Percentiles rank a stretch among this genome's conserved stretches.
phyloP scores from a whole-genome alignment of 345 rosid species.

The Jatropha curcas region DNA sequence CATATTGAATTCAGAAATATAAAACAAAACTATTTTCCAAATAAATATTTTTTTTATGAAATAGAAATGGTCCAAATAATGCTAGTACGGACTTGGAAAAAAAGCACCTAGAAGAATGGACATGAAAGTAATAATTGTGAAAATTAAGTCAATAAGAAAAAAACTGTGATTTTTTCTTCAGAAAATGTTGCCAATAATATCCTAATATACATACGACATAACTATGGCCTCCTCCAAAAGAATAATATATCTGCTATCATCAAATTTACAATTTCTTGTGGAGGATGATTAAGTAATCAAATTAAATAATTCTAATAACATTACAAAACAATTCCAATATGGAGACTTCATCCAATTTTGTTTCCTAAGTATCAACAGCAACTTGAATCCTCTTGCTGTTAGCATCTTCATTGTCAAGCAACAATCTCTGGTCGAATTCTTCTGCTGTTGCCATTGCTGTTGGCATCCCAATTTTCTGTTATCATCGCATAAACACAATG shows the following conservation, averaged over 20 bases:
- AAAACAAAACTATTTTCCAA: too few species aligned
- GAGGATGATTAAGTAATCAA: neutral
- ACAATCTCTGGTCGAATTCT: constrained; percentile 24
- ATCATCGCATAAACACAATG: neutral
- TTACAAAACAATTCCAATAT: neutral
- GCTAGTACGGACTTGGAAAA: too few species aligned
- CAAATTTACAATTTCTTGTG: neutral
- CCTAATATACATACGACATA: neutral
- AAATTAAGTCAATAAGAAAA: too few species aligned
- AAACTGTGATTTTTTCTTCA: too few species aligned
- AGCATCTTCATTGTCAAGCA: constrained; percentile 24
- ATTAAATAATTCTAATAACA: neutral
- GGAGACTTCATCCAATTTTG: neutral
- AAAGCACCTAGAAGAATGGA: too few species aligned
- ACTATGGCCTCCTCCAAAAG: neutral
- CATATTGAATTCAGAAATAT: too few species aligned
- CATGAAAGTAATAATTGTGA: neutral
- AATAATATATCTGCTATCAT: neutral
- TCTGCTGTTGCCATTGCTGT: constrained; percentile 12
- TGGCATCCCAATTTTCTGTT: constrained; percentile 34
- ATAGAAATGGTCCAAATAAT: too few species aligned
- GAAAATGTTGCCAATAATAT: neutral
- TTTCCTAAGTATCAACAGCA: constrained; percentile 2
- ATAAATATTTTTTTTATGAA: too few species aligned
- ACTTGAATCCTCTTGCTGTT: constrained; percentile 22